A percentile compares a stretch with the other conserved stretches of the same genome.
Evolutionary conservation across 2,329 filamentous ascomycete species (phyloP).

Genomic region (Remersonia thermophila): DNA sequence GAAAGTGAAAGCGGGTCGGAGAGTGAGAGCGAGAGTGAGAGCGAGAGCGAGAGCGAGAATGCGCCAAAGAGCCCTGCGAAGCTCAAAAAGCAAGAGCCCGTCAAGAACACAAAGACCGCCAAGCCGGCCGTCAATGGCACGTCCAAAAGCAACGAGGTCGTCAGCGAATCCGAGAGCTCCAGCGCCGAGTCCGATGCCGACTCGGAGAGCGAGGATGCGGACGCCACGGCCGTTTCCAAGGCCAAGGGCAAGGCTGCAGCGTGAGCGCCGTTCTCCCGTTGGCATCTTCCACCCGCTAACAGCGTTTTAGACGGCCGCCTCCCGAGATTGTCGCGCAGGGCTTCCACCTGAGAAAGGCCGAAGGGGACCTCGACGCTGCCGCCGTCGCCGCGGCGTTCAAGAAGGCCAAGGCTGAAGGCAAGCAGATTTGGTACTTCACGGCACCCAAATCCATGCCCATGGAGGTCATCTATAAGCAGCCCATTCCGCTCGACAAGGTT

Average conservation of each 20-base stretch:
- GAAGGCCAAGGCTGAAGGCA: slow-evolving; percentile 48
- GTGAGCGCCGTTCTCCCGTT: too few species aligned
- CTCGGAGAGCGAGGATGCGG: slow-evolving; percentile 18
- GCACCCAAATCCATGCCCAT: slow-evolving; percentile 59
- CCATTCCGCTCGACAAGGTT: slow-evolving; percentile 45
- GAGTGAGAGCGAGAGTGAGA: slow-evolving; percentile 16
- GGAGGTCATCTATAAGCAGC: slow-evolving; percentile 50
- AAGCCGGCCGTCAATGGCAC: slow-evolving; percentile 7
- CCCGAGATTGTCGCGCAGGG: slow-evolving; percentile 36
- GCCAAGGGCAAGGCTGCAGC: slow-evolving; percentile 13
- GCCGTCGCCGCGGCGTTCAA: slow-evolving; percentile 44
- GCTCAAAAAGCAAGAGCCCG: slow-evolving; percentile 9
- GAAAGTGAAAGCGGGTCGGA: slow-evolving; percentile 2
- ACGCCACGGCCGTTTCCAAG: slow-evolving; percentile 22
- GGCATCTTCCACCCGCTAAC: slow-evolving; percentile 14
- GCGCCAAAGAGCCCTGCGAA: slow-evolving; percentile 11
- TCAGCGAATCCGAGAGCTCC: slow-evolving; percentile 13
- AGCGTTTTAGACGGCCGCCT: slow-evolving; percentile 16
- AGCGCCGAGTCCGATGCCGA: slow-evolving; percentile 8
- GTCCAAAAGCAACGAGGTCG: slow-evolving; percentile 13
- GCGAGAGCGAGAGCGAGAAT: slow-evolving; percentile 11
- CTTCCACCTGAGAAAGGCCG: slow-evolving; percentile 40
- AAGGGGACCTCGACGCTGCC: slow-evolving; percentile 28
- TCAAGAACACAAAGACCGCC: background rate
- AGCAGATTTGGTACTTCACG: slow-evolving; percentile 73